Conservation (phyloP, 352 stramenopile genomes). For the Phytophthora capsici region DNA sequence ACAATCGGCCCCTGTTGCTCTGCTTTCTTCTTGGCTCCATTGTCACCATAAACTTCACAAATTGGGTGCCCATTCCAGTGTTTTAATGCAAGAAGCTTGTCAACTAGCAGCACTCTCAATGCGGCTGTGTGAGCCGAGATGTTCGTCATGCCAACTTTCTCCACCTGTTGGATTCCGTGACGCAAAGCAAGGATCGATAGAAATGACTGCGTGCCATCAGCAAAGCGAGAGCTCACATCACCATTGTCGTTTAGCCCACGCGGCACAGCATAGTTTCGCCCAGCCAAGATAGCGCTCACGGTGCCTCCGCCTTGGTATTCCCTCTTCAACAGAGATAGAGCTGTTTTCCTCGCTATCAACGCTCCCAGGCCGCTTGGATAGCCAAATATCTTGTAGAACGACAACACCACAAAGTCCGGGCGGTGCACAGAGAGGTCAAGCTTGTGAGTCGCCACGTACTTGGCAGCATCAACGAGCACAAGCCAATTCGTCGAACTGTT, state of each 20-base stretch:
- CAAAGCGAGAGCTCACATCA: constrained; percentile 41
- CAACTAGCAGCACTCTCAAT: constrained; percentile 51
- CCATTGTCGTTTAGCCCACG: constrained; percentile 24
- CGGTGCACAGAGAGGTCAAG: constrained; percentile 55
- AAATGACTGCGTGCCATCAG: constrained; percentile 75
- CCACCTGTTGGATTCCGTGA: constrained; percentile 56
- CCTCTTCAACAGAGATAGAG: constrained; percentile 51
- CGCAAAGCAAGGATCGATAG: constrained; percentile 65
- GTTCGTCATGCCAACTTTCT: constrained; percentile 49
- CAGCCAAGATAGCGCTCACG: constrained; percentile 67
- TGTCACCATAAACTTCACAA: constrained; percentile 66
- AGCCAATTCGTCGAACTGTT: constrained; percentile 50
- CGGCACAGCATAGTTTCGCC: constrained; percentile 43
- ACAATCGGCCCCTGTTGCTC: constrained; percentile 51
- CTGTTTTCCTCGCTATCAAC: constrained; percentile 55
- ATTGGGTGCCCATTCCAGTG: constrained; percentile 61
- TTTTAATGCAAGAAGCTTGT: constrained; percentile 38
- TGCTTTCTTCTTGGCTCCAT: background rate
- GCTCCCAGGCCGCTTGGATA: constrained; percentile 75
- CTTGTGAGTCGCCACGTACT: constrained; percentile 61
- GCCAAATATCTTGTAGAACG: constrained; percentile 89
- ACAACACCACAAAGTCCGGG: constrained; percentile 75
- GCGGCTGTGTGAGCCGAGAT: constrained; percentile 57
- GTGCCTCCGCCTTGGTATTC: constrained; percentile 72
- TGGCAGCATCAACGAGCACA: constrained; percentile 76